Percentiles rank a stretch among this genome's conserved stretches.
phyloP scores from a whole-genome alignment of 23 red algal genomes.

The Rhodosorus marinus region DNA sequence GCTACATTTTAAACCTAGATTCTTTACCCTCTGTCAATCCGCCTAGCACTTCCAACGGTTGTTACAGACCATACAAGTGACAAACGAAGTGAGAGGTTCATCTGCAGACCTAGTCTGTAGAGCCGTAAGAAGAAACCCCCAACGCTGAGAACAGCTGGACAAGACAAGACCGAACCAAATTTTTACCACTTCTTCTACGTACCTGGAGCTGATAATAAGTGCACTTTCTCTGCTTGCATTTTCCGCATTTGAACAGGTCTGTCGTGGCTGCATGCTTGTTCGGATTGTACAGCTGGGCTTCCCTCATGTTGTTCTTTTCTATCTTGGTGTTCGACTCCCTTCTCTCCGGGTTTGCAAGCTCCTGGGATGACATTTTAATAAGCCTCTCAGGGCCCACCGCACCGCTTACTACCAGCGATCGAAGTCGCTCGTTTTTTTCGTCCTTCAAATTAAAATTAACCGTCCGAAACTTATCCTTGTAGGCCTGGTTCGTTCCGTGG shows the following conservation, averaged over 20 bases:
- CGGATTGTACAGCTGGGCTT: slow-evolving; percentile 37
- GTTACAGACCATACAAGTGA: slow-evolving; percentile 73
- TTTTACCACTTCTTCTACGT: no score
- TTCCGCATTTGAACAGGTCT: slow-evolving; percentile 87
- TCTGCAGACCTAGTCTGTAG: slow-evolving; percentile 92
- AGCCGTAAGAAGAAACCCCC: no score
- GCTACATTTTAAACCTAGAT: no score
- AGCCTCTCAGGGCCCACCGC: slow-evolving; percentile 33
- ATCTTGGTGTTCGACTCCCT: slow-evolving; percentile 34
- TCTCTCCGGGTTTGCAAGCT: slow-evolving; percentile 63
- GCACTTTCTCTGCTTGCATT: slow-evolving; percentile 74
- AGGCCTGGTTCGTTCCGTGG: slow-evolving; percentile 1
- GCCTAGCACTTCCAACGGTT: slow-evolving; percentile 85
- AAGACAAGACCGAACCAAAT: no score
- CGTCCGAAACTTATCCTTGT: slow-evolving; percentile 62
- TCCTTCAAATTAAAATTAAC: slow-evolving; percentile 85
- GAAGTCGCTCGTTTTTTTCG: slow-evolving; percentile 47
- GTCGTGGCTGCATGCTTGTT: no score
- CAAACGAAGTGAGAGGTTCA: slow-evolving; percentile 98
- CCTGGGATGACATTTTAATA: slow-evolving; percentile 47
- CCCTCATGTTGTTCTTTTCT: slow-evolving; percentile 39
- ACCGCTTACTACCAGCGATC: slow-evolving; percentile 19
- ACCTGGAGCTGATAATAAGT: slow-evolving; percentile 94
- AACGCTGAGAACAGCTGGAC: no score
- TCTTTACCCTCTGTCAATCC: neutral